Evolutionary conservation across 2,329 filamentous ascomycete genomes (phyloP).

Genomic region (Exserohilum rostratum): DNA sequence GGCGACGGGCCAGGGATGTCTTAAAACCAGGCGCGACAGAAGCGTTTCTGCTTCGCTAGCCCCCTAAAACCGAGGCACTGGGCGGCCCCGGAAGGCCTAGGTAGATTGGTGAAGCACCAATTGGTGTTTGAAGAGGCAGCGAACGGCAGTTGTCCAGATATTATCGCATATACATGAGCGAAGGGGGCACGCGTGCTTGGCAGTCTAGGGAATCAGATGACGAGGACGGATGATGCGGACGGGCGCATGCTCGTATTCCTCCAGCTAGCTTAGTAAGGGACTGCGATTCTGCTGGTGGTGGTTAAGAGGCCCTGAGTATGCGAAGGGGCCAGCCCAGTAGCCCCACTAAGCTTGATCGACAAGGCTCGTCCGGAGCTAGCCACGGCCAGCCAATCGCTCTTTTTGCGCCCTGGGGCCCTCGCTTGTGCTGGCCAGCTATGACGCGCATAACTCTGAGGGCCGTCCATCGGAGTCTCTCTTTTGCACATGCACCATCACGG

Average conservation of each 20-base stretch:
- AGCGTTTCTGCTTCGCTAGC: not conserved
- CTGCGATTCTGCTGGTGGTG: not conserved
- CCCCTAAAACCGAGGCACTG: not conserved
- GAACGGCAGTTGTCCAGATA: conserved; percentile 1
- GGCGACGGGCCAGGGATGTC: not conserved
- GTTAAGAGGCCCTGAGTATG: conserved; percentile 1
- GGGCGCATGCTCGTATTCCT: not conserved
- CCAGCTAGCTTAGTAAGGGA: not conserved
- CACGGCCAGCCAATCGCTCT: conserved; percentile 10
- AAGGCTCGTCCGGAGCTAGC: not conserved
- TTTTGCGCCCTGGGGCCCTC: conserved; percentile 13
- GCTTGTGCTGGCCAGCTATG: conserved; percentile 32
- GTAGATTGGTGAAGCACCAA: not conserved
- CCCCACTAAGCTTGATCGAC: conserved; percentile 15
- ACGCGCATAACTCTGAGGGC: conserved; percentile 34
- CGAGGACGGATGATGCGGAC: not conserved
- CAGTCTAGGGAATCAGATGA: not conserved
- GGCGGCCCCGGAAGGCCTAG: not conserved
- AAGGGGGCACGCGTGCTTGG: conserved; percentile 1
- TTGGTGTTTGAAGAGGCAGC: not conserved
- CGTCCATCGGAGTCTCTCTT: not conserved
- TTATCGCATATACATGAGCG: not conserved
- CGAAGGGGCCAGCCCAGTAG: not conserved
- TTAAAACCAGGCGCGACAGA: not conserved
- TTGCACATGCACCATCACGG: conserved; percentile 1